A percentile compares a stretch with the other conserved stretches of the same genome.
Conservation (phyloP, 129 eudicot genomes). For the Smallanthus sonchifolius region DNA sequence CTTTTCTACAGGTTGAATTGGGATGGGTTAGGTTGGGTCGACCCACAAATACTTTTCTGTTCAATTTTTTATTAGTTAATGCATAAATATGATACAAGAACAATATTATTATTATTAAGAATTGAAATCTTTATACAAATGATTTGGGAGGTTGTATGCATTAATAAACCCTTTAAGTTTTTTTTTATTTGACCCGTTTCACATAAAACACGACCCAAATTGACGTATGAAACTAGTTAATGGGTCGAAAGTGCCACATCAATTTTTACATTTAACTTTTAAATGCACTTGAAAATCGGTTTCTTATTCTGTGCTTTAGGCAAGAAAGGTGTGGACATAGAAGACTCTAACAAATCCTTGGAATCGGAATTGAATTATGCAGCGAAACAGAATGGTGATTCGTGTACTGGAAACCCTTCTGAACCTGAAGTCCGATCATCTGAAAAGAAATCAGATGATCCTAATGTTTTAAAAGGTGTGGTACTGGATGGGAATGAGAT, state of each 20-base stretch:
- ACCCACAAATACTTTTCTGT: neutral
- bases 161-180: neutral
- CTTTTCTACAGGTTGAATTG: neutral
- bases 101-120: neutral
- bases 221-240: neutral
- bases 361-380: conserved; percentile 24
- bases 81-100: neutral
- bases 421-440: conserved; percentile 1
- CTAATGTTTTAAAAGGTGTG: neutral
- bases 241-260: neutral
- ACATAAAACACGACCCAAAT: neutral
- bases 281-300: neutral
- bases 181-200: neutral
- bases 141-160: neutral
- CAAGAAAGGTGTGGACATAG: conserved; percentile 24
- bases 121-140: neutral
- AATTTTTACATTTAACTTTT: neutral
- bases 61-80: neutral
- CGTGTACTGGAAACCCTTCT: conserved; percentile 14
- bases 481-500: neutral
- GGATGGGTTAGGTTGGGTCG: neutral
- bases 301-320: conserved; percentile 21
- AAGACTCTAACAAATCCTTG: conserved; percentile 11
- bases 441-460: conserved; percentile 11
- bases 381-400: neutral